These are phyloP conservation scores for Carex parvula DNA, from an alignment of 176 grass and related monocot species.

Conservation along the genomic window DNA sequence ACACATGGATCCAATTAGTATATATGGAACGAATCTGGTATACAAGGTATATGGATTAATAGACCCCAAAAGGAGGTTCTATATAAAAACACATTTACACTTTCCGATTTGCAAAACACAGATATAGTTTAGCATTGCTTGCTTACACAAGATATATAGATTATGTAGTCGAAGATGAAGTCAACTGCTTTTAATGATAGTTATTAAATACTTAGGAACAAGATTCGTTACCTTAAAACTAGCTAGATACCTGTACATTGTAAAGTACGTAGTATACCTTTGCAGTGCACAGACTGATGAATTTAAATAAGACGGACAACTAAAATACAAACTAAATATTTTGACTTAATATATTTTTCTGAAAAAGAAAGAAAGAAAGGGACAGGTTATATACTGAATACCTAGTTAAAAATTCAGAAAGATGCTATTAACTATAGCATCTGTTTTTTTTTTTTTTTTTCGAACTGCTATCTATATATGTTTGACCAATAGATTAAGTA, in stretches of 20 bases:
- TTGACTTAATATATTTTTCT: neutral
- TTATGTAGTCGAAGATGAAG: too few species aligned
- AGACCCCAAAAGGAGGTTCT: too few species aligned
- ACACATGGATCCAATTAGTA: neutral
- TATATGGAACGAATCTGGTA: neutral
- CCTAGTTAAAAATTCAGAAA: neutral
- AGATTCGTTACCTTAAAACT: neutral
- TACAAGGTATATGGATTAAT: neutral
- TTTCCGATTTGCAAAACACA: neutral
- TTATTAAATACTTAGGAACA: neutral
- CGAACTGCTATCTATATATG: too few species aligned
- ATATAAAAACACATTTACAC: neutral
- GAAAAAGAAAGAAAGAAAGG: neutral
- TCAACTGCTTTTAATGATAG: too few species aligned
- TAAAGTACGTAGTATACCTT: neutral
- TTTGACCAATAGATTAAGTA: too few species aligned
- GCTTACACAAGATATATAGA: neutral
- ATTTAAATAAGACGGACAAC: neutral
- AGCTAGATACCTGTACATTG: neutral
- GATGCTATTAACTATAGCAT: too few species aligned
- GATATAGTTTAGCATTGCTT: neutral
- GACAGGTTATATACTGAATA: neutral
- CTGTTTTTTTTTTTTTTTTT: too few species aligned
- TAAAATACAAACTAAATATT: neutral
- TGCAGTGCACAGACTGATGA: neutral